Conservation (phyloP, 2,329 filamentous ascomycete species). For the Fusarium sp. region DNA sequence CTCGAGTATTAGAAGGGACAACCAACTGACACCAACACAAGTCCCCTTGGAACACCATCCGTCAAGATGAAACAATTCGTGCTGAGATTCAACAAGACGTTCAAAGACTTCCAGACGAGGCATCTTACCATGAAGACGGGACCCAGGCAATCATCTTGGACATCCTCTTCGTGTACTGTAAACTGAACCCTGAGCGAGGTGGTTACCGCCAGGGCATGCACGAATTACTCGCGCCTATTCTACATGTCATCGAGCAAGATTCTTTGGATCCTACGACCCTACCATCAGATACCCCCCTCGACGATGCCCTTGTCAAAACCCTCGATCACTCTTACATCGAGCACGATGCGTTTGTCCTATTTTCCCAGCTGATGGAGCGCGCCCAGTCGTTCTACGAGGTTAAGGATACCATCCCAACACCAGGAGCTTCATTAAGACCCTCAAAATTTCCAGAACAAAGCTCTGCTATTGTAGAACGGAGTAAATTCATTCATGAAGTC, state of each 20-base stretch:
- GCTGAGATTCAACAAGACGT: constrained; percentile 95
- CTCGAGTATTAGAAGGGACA: not conserved
- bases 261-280: constrained; percentile 66
- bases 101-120: constrained; percentile 88
- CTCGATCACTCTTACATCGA: constrained; percentile 81
- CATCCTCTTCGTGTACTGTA: constrained; percentile 93
- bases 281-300: constrained; percentile 48
- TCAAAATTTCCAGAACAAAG: constrained; percentile 49
- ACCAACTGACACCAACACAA: constrained; percentile 50
- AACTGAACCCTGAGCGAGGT: constrained; percentile 84
- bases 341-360: constrained; percentile 89
- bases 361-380: constrained; percentile 86
- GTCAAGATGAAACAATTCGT: constrained; percentile 83
- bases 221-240: constrained; percentile 87
- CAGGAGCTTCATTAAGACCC: constrained; percentile 25
- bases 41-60: constrained; percentile 91
- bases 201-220: constrained; percentile 99
- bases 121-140: constrained; percentile 82
- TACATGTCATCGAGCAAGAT: constrained; percentile 86
- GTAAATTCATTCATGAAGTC: constrained; percentile 85
- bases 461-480: constrained; percentile 79
- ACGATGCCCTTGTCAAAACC: constrained; percentile 68
- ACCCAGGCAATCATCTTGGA: constrained; percentile 86
- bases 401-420: constrained; percentile 28
- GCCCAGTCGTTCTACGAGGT: constrained; percentile 89